Conservation (phyloP, 2,329 filamentous ascomycete genomes). For the Ophiostoma novo-ulmi region DNA sequence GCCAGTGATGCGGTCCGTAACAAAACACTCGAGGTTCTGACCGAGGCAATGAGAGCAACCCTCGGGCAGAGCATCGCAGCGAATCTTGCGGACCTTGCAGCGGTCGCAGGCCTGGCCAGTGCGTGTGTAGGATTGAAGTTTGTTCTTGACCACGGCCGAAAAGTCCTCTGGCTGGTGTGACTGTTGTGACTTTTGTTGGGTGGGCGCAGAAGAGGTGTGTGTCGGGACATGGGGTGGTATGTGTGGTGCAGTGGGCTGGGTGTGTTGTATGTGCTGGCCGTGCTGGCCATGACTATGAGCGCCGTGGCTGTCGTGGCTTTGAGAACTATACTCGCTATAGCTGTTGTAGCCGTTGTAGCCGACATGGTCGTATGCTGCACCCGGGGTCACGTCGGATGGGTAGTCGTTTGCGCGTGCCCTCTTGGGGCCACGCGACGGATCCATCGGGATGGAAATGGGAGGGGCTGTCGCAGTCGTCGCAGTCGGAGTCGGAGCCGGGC, state of each 20-base stretch:
- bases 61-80: conserved; percentile 73
- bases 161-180: conserved; percentile 44
- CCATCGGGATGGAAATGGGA: conserved; percentile 4
- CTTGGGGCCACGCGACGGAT: conserved; percentile 19
- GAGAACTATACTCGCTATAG: background rate
- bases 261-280: background rate
- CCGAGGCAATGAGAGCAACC: conserved; percentile 78
- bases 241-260: background rate
- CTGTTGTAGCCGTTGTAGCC: background rate
- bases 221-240: background rate
- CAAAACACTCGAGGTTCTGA: conserved; percentile 71
- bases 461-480: too few species aligned
- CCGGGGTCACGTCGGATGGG: background rate
- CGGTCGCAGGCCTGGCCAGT: conserved; percentile 86
- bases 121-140: conserved; percentile 51
- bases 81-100: conserved; percentile 86
- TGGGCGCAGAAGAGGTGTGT: background rate
- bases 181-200: conserved; percentile 31
- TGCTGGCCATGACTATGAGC: too few species aligned
- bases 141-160: conserved; percentile 52
- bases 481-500: background rate
- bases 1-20: conserved; percentile 81
- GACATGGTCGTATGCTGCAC: background rate
- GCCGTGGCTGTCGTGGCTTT: too few species aligned
- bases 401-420: conserved; percentile 17